Evolutionary conservation across 148 eudicot species (phyloP).

Genomic region (Amaranthus hypochondriacus): DNA sequence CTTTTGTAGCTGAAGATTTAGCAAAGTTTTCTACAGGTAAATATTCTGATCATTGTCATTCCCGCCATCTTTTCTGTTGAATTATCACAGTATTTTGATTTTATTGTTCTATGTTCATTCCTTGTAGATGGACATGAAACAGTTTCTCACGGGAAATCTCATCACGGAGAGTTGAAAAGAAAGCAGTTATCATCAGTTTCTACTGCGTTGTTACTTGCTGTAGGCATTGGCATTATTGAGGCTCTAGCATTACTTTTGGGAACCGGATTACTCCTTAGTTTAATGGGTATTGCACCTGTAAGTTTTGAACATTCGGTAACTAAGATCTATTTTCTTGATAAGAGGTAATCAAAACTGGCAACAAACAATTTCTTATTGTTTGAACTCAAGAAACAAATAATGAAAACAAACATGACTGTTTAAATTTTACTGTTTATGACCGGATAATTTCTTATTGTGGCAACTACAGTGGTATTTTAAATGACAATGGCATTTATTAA

Average conservation of each 20-base stretch:
- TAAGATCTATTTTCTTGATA: not conserved
- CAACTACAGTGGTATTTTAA: not conserved
- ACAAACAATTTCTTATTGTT: not conserved
- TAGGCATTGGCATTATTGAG: constrained; percentile 80
- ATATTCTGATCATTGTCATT: not conserved
- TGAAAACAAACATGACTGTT: not conserved
- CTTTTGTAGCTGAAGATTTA: constrained; percentile 96
- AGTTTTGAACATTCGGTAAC: constrained; percentile 13
- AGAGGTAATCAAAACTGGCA: no score
- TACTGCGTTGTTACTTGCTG: constrained; percentile 72
- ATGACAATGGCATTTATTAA: no score
- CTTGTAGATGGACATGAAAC: constrained; percentile 24
- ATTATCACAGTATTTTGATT: not conserved
- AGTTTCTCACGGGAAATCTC: constrained; percentile 38
- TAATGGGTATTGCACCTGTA: constrained; percentile 83
- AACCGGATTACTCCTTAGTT: constrained; percentile 68
- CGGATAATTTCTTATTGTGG: not conserved
- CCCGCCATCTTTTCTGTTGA: not conserved
- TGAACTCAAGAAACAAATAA: not conserved
- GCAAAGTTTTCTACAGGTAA: constrained; percentile 54
- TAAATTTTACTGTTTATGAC: not conserved
- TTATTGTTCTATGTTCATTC: not conserved
- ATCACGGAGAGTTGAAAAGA: constrained; percentile 29
- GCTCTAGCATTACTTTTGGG: constrained; percentile 72
- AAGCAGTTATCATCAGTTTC: constrained; percentile 90